Conservation (phyloP, 495 filamentous ascomycete genomes). For the Cercophora sp. region DNA sequence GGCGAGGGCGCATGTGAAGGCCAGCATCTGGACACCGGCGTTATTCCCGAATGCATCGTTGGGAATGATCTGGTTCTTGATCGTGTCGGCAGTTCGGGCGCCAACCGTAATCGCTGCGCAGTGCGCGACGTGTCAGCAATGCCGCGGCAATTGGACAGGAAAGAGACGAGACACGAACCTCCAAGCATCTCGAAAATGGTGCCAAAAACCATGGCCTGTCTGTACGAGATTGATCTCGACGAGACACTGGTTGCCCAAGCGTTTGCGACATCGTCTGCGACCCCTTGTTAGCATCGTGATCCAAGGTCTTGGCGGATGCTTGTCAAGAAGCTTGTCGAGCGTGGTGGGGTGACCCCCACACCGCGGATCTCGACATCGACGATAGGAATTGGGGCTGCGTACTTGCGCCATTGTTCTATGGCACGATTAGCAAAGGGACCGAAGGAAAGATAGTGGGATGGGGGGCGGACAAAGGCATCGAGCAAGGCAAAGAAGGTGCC, state of each 20-base stretch:
- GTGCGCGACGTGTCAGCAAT: not conserved
- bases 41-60: constrained; percentile 48
- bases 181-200: constrained; percentile 65
- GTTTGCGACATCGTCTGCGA: constrained; percentile 71
- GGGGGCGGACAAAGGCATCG: too few relatives aligned
- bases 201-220: constrained; percentile 63
- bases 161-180: not conserved
- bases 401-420: constrained; percentile 57
- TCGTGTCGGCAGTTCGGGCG: constrained; percentile 61
- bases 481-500: constrained; percentile 72
- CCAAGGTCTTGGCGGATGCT: not conserved
- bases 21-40: constrained; percentile 57
- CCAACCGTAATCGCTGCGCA: constrained; percentile 58
- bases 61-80: constrained; percentile 62
- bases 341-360: not conserved
- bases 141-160: not conserved
- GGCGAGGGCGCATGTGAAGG: constrained; percentile 56
- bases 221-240: constrained; percentile 59
- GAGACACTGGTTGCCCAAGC: constrained; percentile 68
- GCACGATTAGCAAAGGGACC: too few relatives aligned
- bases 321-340: not conserved
- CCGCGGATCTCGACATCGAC: not conserved
- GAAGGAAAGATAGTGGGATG: too few relatives aligned
- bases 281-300: not conserved
- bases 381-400: not conserved